These are phyloP conservation scores for Hyphopichia homilentoma DNA, from an alignment of 805 yeast species.

Conservation along the genomic window DNA sequence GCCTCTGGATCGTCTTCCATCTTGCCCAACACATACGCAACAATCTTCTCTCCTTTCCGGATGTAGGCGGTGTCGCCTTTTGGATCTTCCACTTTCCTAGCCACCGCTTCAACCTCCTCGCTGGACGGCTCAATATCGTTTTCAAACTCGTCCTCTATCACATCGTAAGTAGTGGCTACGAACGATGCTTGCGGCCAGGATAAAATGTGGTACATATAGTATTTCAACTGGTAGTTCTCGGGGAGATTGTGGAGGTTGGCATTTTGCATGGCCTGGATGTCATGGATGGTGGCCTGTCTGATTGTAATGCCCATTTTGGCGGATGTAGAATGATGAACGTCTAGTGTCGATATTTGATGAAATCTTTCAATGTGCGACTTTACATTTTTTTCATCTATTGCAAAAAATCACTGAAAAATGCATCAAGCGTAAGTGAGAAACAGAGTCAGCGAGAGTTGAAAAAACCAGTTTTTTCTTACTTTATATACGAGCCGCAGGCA, in stretches of 20 bases:
- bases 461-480: too few species aligned
- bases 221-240: constrained; percentile 88
- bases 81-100: constrained; percentile 25
- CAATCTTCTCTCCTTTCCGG: constrained; percentile 69
- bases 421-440: too few species aligned
- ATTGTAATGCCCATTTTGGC: constrained; percentile 78
- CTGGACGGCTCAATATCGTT: constrained; percentile 26
- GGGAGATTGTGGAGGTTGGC: constrained; percentile 90
- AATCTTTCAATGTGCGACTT: too few species aligned
- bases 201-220: constrained; percentile 87
- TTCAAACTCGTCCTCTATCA: constrained; percentile 16
- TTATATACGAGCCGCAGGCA: too few species aligned
- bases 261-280: constrained; percentile 93
- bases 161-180: constrained; percentile 79
- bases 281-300: constrained; percentile 81
- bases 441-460: too few species aligned
- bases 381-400: too few species aligned
- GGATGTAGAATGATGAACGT: constrained; percentile 2
- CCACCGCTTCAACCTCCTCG: constrained; percentile 17
- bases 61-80: constrained; percentile 67
- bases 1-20: constrained; percentile 93
- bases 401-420: background rate
- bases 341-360: constrained; percentile 1
- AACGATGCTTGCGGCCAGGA: constrained; percentile 98
- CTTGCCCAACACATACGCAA: constrained; percentile 95